These are phyloP conservation scores for Stephanodiscus triporus DNA, from an alignment of 108 stramenopile species.

Conservation along the genomic window DNA sequence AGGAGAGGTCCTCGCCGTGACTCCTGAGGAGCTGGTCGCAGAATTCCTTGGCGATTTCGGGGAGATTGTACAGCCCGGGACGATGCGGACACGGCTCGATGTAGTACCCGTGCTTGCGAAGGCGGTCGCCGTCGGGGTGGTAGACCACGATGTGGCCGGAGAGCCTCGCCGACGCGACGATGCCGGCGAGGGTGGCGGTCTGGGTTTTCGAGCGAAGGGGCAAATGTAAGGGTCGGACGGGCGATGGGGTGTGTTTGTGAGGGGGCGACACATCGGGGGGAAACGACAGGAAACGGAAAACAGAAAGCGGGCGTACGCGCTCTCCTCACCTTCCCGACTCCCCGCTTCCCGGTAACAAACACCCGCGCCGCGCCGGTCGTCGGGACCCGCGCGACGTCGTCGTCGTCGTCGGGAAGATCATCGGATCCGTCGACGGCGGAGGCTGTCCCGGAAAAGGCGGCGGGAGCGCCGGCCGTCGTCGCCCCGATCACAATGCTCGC, in stretches of 20 bases:
- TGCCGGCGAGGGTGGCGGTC: constrained; percentile 69
- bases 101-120: constrained; percentile 71
- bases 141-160: constrained; percentile 80
- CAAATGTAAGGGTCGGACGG: too few species aligned
- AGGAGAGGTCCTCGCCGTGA: constrained; percentile 61
- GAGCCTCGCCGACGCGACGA: constrained; percentile 78
- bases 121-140: constrained; percentile 74
- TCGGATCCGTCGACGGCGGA: background rate
- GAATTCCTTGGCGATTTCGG: constrained; percentile 69
- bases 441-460: background rate
- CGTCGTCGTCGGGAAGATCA: constrained; percentile 11
- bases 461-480: background rate
- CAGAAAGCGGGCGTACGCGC: background rate
- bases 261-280: background rate
- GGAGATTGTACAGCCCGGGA: constrained; percentile 71
- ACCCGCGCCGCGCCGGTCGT: constrained; percentile 52
- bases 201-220: too few species aligned
- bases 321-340: constrained; percentile 71
- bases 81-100: constrained; percentile 59
- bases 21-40: constrained; percentile 55
- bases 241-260: background rate
- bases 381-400: constrained; percentile 7
- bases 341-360: constrained; percentile 65
- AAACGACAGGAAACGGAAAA: too few species aligned
- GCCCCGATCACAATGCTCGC: constrained; percentile 45